Evolutionary conservation across 2,329 filamentous ascomycete genomes (phyloP).

Genomic region (Calonectria montana): DNA sequence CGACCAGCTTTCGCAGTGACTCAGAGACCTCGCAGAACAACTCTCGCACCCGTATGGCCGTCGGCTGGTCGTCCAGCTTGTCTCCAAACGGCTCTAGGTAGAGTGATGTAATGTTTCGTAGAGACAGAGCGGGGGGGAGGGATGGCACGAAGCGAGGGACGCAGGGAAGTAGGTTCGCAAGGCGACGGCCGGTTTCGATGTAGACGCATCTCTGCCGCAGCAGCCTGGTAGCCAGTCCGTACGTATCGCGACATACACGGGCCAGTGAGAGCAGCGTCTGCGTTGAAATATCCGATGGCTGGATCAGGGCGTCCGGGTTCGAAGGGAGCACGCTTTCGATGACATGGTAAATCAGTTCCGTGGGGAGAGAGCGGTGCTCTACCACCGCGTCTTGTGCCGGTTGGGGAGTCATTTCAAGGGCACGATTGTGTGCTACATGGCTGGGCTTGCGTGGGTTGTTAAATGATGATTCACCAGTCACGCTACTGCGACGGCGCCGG

Average conservation of each 20-base stretch:
- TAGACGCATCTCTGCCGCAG: slow-evolving; percentile 59
- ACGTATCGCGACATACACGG: slow-evolving; percentile 55
- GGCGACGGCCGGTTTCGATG: slow-evolving; percentile 52
- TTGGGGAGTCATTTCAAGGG: slow-evolving; percentile 20
- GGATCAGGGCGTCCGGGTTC: slow-evolving; percentile 46
- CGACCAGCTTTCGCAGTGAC: slow-evolving; percentile 57
- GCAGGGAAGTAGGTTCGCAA: slow-evolving; percentile 48
- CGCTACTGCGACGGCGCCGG: slow-evolving; percentile 19
- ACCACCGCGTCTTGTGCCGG: slow-evolving; percentile 6
- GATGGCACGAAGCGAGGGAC: slow-evolving; percentile 47
- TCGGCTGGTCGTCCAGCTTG: slow-evolving; percentile 53
- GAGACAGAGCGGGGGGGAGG: slow-evolving; percentile 42
- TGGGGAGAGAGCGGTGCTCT: slow-evolving; percentile 41
- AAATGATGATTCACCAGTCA: slow-evolving; percentile 12
- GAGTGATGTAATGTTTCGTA: slow-evolving; percentile 52
- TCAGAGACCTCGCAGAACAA: slow-evolving; percentile 54
- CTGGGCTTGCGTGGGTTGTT: neutral
- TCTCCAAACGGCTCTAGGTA: slow-evolving; percentile 54
- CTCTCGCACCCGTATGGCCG: slow-evolving; percentile 53
- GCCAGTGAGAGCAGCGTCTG: slow-evolving; percentile 58
- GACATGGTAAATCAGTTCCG: slow-evolving; percentile 50
- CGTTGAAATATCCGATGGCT: slow-evolving; percentile 52
- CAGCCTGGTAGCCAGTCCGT: slow-evolving; percentile 52
- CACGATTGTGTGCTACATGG: slow-evolving; percentile 20
- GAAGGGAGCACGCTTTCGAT: slow-evolving; percentile 50